Conservation (phyloP, 1,139 yeast species). For the Kodamaea alishanica region DNA sequence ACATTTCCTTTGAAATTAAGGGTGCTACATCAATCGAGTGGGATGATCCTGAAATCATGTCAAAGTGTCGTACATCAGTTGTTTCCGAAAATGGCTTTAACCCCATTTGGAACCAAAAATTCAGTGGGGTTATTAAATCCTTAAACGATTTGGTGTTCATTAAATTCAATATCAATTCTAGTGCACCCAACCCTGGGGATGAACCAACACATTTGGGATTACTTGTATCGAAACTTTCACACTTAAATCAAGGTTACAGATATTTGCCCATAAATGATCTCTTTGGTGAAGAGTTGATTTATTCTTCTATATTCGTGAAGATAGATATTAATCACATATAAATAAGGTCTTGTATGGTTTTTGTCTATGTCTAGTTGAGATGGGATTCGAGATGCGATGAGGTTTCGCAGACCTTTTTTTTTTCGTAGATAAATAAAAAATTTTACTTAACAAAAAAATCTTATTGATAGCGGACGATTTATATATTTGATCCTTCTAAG, state of each 20-base stretch:
- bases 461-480: neutral
- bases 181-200: slow-evolving; percentile 17
- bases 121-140: slow-evolving; percentile 44
- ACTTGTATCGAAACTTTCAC: slow-evolving; percentile 50
- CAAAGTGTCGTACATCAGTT: slow-evolving; percentile 29
- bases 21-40: slow-evolving; percentile 35
- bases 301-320: slow-evolving; percentile 69
- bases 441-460: slow-evolving; percentile 1
- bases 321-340: slow-evolving; percentile 18
- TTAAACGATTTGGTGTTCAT: slow-evolving; percentile 39
- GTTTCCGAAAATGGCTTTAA: slow-evolving; percentile 72
- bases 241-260: slow-evolving; percentile 72
- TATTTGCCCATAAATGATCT: slow-evolving; percentile 72
- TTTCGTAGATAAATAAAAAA: slow-evolving; percentile 3
- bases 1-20: slow-evolving; percentile 52
- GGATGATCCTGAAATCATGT: slow-evolving; percentile 15
- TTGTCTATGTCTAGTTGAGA: too few species aligned
- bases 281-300: slow-evolving; percentile 78
- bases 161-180: slow-evolving; percentile 28
- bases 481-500: neutral
- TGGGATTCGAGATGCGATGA: neutral
- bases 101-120: slow-evolving; percentile 70
- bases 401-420: neutral
- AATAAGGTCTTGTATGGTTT: neutral
- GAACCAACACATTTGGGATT: slow-evolving; percentile 50